Evolutionary conservation across 352 stramenopile genomes (phyloP), one percentile per base, ranked within the genome.

Genomic region (Phytophthora capsici): DNA sequence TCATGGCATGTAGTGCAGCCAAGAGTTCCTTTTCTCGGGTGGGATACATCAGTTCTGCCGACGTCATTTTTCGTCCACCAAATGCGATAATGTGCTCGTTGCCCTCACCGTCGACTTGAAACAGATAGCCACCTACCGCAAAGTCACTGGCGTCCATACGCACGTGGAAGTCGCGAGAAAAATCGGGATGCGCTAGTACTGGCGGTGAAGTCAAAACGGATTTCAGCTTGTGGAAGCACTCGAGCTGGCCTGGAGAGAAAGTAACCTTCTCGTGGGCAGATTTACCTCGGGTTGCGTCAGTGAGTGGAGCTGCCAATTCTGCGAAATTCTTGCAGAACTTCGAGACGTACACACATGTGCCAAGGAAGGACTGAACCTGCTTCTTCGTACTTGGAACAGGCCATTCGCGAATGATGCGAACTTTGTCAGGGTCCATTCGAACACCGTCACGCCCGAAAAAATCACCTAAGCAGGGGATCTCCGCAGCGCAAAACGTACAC

Each of bases 61-160:
- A 16, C 4, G 34, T 40, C 34, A 40, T 40, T 13, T 40, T 12
- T 2, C 22, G 30, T 2, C 55, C 34, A 13, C 44, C 55, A 26
- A 48, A 63, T 6, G 56, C 45, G 14, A 63, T 56, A 30, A 56
- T 44, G 9, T 8, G 25, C 19, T 63, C 32, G 1, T 36, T 23
- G 16, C 46, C 56, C 43, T 50, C 25, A 6, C 19, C 46, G 5
- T 26, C 28, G 6, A 40, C 1, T 10, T 40, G 34, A 40, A 40
- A 40, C 6, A 40, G 13, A 17, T 40, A 40, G 9, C 34, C 9
- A 40, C 34, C 34, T 1, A 19, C 34, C 6, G 34, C 34, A 7
- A 40, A 40, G 13, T 40, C 34, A 10, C 34, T 40, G 4, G 34
- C 34, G 12, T 19, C 34, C 34, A 40, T 40, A 7, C 34, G 34